Evolutionary conservation across 2,329 filamentous ascomycete genomes (phyloP), one percentile per base, ranked within the genome.

Genomic region (Nemania diffusa): DNA sequence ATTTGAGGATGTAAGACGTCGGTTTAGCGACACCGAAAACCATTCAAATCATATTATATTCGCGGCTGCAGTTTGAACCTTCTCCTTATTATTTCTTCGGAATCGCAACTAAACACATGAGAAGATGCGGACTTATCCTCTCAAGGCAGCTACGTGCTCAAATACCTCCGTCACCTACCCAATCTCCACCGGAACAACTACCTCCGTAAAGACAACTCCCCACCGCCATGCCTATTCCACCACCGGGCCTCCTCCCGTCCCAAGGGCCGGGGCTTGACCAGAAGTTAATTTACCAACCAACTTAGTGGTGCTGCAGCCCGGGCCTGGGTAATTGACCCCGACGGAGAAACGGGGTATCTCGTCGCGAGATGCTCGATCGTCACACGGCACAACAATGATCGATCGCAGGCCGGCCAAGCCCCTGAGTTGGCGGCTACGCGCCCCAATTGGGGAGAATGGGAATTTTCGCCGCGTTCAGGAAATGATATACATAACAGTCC

Each of bases 201-300:
- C 22, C 60, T 64, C 64, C 59, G 55, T 67, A 44, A 6, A 64
- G 60, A 51, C 42, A 40, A 27, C 42, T 50, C 40, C 13, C 59
- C 51, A 32, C 22, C 27, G 22, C 42, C 51, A 40, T 57, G 15
- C 5, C 22, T 40, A 50, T 3, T 29, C 29, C 51, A 37, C 42
- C 11, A 32, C 3, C n/a, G n/a, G n/a, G 9, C 13, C 32, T 57
- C 20, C 42, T 57, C 34, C 22, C 24, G 13, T 57, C n/a, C 46
- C 42, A 53, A 37, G 32, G 8, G 22, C 26, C 55, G 40, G 22
- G 37, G 6, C 60, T 53, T 26, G 24, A 20, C 46, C n/a, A 55
- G 26, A 32, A 5, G 46, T 22, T 34, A 26, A 20, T 32, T 50
- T 13, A 24, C 48, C 13, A 46, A 34, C 48, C 50, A n/a, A n/a